phyloP scores from a whole-genome alignment of 2,329 filamentous ascomycete species.

The Epicoccum nigrum region DNA sequence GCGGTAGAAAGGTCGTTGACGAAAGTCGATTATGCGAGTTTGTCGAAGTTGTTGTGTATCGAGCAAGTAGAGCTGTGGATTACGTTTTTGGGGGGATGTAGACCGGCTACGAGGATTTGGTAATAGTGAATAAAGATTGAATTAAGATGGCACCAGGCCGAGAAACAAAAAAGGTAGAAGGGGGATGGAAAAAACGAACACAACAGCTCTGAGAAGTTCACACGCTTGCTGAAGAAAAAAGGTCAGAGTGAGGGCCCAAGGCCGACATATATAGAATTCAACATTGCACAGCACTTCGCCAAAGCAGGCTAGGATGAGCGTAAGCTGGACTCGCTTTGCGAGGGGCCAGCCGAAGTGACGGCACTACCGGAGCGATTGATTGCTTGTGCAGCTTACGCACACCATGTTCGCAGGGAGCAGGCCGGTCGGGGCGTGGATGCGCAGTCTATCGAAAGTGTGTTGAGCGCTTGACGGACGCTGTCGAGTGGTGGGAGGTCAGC shows the following conservation, averaged over 20 bases:
- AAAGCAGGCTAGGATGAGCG: constrained; percentile 24
- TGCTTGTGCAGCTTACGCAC: constrained; percentile 39
- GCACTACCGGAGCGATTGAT: constrained; percentile 39
- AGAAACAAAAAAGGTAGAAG: constrained; percentile 51
- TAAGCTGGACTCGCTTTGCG: constrained; percentile 24
- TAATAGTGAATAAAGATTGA: constrained; percentile 39
- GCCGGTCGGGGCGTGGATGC: constrained; percentile 35
- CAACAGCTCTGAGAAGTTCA: constrained; percentile 58
- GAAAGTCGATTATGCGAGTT: constrained; percentile 36
- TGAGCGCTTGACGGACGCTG: constrained; percentile 44
- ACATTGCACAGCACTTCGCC: constrained; percentile 33
- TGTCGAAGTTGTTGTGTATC: constrained; percentile 37
- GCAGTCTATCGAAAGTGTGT: constrained; percentile 44
- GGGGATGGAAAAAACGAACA: constrained; percentile 51
- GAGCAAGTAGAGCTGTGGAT: constrained; percentile 58
- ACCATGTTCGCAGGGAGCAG: constrained; percentile 39
- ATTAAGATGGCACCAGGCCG: constrained; percentile 56
- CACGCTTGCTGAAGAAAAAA: constrained; percentile 59
- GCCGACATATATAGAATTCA: constrained; percentile 42
- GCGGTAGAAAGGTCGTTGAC: constrained; percentile 40
- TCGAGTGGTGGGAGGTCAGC: constrained; percentile 41
- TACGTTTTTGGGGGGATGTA: constrained; percentile 47
- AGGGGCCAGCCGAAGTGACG: constrained; percentile 37
- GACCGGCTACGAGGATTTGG: constrained; percentile 53
- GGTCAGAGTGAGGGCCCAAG: constrained; percentile 36